Percentiles rank a stretch among this genome's conserved stretches.
Evolutionary conservation across 495 filamentous ascomycete genomes (phyloP).

Genomic region (Aspergillus hancockii): DNA sequence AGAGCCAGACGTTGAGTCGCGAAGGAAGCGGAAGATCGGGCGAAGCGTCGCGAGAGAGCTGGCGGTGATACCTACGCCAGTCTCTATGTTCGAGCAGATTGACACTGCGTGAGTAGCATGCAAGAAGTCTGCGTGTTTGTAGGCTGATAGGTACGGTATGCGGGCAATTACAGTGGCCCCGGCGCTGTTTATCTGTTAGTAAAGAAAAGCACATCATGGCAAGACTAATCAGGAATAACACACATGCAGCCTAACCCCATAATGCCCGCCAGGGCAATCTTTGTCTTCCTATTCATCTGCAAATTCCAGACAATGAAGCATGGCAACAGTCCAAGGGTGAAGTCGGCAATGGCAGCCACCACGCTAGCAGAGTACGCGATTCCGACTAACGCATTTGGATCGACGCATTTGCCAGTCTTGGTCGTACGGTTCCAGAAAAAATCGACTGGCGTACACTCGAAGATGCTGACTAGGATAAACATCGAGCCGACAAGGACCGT

Average conservation of each 20-base stretch:
- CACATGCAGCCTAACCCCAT: conserved; percentile 1
- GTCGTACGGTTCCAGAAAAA: conserved; percentile 1
- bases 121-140: not conserved
- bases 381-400: not conserved
- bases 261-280: not conserved
- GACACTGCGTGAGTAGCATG: not conserved
- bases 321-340: not conserved
- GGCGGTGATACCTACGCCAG: not conserved
- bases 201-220: not conserved
- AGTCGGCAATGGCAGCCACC: not conserved
- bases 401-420: not conserved
- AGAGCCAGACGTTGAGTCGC: not conserved
- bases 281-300: not conserved
- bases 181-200: not conserved
- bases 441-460: conserved; percentile 1
- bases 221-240: not conserved
- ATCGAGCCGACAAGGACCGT: not conserved
- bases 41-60: conserved; percentile 3
- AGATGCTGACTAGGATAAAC: not conserved
- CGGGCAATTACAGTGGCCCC: not conserved
- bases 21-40: not conserved
- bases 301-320: not conserved
- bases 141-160: not conserved
- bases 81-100: conserved; percentile 1
- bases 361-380: not conserved